Conservation (phyloP, 352 stramenopile species). For the Phytophthora parvispora region DNA sequence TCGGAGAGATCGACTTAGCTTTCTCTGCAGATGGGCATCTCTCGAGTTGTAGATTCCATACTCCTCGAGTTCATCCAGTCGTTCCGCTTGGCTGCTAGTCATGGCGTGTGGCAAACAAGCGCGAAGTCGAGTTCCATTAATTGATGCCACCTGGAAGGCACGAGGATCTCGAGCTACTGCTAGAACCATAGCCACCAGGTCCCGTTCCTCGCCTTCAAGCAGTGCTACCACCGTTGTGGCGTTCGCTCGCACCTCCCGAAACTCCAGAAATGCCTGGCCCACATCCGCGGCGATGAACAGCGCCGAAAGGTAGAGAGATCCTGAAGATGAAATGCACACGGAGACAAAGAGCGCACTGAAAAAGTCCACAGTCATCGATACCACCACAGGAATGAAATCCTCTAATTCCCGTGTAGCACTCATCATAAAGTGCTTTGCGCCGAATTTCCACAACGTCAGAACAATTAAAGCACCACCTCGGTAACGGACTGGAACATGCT, state of each 20-base stretch:
- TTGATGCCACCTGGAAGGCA: background rate
- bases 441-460: constrained; percentile 22
- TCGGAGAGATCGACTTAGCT: background rate
- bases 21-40: background rate
- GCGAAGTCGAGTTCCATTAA: background rate
- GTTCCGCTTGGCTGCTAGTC: background rate
- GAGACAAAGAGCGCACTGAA: constrained; percentile 30
- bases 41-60: background rate
- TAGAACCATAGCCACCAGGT: background rate
- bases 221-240: constrained; percentile 1
- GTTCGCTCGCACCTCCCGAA: constrained; percentile 18
- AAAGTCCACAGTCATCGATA: constrained; percentile 30
- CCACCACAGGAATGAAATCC: constrained; percentile 20
- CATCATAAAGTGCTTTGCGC: constrained; percentile 24
- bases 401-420: constrained; percentile 6
- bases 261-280: constrained; percentile 12
- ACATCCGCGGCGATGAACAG: constrained; percentile 17
- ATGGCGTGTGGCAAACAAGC: constrained; percentile 1
- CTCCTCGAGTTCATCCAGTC: background rate
- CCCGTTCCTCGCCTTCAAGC: background rate
- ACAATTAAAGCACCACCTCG: constrained; percentile 2
- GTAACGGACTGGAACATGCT: background rate
- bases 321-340: constrained; percentile 30
- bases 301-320: constrained; percentile 2
- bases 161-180: constrained; percentile 7